phyloP scores from a whole-genome alignment of 2,329 filamentous ascomycete species.

The Alternaria solani region DNA sequence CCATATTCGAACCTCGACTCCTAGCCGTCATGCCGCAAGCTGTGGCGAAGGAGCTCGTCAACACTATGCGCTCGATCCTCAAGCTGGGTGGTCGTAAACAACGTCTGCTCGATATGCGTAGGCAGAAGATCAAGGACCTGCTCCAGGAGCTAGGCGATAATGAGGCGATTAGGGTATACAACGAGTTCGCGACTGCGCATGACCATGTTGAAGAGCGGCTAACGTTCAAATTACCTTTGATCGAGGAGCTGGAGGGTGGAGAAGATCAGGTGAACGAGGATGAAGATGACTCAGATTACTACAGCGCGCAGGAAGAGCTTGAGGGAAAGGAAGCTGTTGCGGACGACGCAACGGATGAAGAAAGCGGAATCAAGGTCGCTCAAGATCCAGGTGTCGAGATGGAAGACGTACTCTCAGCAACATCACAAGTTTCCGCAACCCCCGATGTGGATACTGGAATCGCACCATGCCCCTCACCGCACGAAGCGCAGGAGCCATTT shows the following conservation, averaged over 20 bases:
- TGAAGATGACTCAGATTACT: not conserved
- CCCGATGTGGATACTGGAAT: not conserved
- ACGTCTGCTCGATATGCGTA: not conserved
- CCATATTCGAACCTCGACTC: not conserved
- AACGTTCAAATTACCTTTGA: slow-evolving; percentile 11
- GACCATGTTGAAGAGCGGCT: not conserved
- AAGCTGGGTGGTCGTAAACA: not conserved
- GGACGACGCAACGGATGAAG: not conserved
- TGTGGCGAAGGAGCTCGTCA: not conserved
- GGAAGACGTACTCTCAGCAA: not conserved
- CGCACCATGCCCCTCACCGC: not conserved
- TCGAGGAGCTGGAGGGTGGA: not conserved
- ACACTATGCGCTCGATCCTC: not conserved
- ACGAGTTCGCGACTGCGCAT: not conserved
- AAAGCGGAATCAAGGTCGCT: not conserved
- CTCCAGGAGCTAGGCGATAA: not conserved
- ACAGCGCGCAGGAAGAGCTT: not conserved
- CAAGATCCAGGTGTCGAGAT: not conserved
- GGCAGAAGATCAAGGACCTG: not conserved
- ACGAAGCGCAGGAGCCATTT: too few species aligned
- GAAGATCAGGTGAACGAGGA: not conserved
- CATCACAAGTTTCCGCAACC: not conserved
- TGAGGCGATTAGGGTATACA: not conserved
- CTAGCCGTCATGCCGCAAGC: not conserved
- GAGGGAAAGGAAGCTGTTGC: not conserved